Evolutionary conservation across 1,284 basidiomycete species (phyloP).

Genomic region (Acaromyces ingoldii): DNA sequence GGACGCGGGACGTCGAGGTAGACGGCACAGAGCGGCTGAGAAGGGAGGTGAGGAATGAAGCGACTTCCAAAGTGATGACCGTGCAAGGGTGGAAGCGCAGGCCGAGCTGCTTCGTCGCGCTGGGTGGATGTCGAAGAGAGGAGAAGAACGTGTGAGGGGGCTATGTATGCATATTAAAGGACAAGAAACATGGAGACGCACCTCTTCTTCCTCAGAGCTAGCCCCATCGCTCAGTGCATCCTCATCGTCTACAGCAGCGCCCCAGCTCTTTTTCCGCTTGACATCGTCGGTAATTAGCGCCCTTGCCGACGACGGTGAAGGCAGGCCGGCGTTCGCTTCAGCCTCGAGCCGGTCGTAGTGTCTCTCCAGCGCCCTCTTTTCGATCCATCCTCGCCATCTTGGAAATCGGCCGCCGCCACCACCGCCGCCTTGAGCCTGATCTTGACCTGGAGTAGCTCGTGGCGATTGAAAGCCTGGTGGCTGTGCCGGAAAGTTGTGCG

Average conservation of each 20-base stretch:
- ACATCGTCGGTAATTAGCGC: neutral
- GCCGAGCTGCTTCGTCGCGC: neutral
- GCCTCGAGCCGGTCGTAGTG: slow-evolving; percentile 3
- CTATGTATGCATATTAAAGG: neutral
- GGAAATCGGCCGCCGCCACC: slow-evolving; percentile 3
- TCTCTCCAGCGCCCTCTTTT: slow-evolving; percentile 9
- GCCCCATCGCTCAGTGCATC: slow-evolving; percentile 4
- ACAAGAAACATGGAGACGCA: neutral
- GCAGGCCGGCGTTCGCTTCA: neutral
- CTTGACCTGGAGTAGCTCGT: neutral
- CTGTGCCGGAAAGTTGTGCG: neutral
- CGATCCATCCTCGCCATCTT: slow-evolving; percentile 7
- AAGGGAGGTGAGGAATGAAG: slow-evolving; percentile 30
- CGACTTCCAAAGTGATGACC: slow-evolving; percentile 25
- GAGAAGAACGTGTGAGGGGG: neutral
- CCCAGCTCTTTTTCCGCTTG: slow-evolving; percentile 9
- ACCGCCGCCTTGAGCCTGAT: neutral
- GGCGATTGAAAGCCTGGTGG: neutral
- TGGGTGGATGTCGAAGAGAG: neutral
- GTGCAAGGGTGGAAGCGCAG: slow-evolving; percentile 20
- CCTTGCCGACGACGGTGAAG: neutral
- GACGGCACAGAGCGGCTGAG: slow-evolving; percentile 31
- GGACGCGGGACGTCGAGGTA: slow-evolving; percentile 14
- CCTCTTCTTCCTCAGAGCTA: neutral
- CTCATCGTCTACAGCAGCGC: slow-evolving; percentile 3